Conservation (phyloP, 2,329 filamentous ascomycete genomes). For the Magnaporthiopsis rhizophila region DNA sequence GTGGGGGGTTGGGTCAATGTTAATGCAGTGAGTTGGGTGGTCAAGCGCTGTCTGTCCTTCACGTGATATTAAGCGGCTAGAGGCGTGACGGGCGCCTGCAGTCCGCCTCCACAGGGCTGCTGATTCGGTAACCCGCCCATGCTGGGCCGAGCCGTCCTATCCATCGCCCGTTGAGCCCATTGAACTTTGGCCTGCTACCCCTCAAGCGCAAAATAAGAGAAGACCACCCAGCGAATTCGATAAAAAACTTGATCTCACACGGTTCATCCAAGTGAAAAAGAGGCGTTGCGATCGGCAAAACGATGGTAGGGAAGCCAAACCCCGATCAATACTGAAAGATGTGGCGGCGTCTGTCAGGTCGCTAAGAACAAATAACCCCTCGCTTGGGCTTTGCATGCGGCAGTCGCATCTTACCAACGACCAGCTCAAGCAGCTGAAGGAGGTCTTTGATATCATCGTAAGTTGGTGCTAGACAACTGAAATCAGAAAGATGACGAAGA, state of each 20-base stretch:
- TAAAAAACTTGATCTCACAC: neutral
- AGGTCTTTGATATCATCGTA: constrained; percentile 5
- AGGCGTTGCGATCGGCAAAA: neutral
- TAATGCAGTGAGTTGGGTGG: too few relatives aligned
- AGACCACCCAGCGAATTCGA: neutral
- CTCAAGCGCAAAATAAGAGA: neutral
- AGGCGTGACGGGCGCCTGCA: neutral
- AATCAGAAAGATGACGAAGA: neutral
- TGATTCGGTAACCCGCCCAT: neutral
- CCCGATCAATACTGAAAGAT: neutral
- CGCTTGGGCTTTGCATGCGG: neutral
- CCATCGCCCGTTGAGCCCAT: neutral
- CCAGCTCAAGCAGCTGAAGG: constrained; percentile 6
- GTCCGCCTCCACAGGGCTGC: neutral
- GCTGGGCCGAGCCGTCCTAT: neutral
- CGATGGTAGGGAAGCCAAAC: neutral
- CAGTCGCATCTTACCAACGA: constrained; percentile 1
- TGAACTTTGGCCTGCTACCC: neutral
- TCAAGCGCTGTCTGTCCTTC: neutral
- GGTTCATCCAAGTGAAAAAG: neutral
- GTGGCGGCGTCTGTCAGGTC: neutral
- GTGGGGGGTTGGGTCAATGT: neutral
- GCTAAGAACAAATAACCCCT: neutral
- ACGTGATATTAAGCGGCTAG: neutral
- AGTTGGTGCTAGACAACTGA: neutral